phyloP scores from a whole-genome alignment of 805 yeast species.

The Zygoascus biomembranicola region DNA sequence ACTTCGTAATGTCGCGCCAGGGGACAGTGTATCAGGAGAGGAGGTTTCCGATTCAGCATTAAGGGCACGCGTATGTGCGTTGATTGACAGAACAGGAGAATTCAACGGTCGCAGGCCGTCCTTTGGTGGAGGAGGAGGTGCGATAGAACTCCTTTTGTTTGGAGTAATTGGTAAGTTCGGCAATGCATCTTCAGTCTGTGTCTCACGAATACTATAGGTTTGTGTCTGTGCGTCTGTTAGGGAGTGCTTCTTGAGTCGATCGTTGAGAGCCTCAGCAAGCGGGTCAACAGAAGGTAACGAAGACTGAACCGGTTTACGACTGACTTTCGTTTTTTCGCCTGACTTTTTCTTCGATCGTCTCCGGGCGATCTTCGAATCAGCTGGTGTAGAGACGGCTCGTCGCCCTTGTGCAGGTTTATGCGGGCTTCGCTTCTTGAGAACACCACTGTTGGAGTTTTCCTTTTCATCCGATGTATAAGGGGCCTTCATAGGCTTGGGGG shows the following conservation, averaged over 20 bases:
- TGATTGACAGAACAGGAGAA: neutral
- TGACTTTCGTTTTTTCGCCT: neutral
- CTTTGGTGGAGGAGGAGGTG: neutral
- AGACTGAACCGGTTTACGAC: neutral
- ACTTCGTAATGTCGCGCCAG: neutral
- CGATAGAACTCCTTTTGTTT: neutral
- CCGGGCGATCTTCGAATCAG: neutral
- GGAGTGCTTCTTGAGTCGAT: neutral
- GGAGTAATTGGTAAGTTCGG: neutral
- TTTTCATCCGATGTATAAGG: neutral
- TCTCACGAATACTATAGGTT: neutral
- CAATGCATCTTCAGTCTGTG: neutral
- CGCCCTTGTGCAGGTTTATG: neutral
- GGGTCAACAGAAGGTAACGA: neutral
- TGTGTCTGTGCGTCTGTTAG: neutral
- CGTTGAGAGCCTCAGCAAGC: neutral
- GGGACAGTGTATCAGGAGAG: neutral
- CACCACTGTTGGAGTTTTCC: neutral
- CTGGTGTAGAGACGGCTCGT: neutral
- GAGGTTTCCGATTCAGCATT: neutral
- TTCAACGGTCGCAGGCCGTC: neutral
- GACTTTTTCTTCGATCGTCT: neutral
- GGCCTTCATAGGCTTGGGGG: slow-evolving; percentile 12
- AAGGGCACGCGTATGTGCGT: neutral
- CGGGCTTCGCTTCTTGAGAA: neutral